Evolutionary conservation across 78 protist species (phyloP), one percentile per base, ranked within the genome.

Genomic region (Chrysochromulina parva): DNA sequence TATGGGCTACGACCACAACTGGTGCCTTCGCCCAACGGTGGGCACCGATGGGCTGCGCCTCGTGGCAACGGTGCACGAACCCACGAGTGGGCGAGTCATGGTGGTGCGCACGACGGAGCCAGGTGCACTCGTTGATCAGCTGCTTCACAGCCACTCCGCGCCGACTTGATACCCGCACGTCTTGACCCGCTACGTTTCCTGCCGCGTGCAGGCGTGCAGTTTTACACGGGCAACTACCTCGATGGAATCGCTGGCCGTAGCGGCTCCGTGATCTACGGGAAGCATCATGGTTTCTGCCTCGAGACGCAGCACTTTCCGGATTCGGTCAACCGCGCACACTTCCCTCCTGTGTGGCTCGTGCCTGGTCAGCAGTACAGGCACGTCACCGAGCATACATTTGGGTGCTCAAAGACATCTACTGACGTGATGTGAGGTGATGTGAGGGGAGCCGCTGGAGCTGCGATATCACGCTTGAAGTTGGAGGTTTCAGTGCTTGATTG

Each of bases 271-370:
- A 13, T 7, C 38, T 89, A 89, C 73, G 52, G 20, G 54, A 20
- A 6, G 53, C 65, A 67, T n/a, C 38, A 38, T 11, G 91, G 91
- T 59, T 28, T 89, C 74, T 74, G 88, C 84, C 86, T 89, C 58
- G 91, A 89, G 86, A 89, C 91, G 59, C 91, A 89, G 74, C 82
- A 74, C 65, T 89, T 69, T 47, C 91, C 91, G 24, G 67, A 89
- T 28, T 19, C 85, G 57, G 20, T 10, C 2, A 74, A 74, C 55
- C 53, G 24, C 14, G 20, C 84, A 17, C 57, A 74, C 84, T 74
- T 47, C 13, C 84, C 84, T 3, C 3, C 19, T 16, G 3, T 57
- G 19, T 26, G 47, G n/a, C 57, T 74, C 11, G 26, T 24, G 84
- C 84, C 48, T 2, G 84, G 84, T 6, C 9, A 74, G 14, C 11